These are phyloP conservation scores for Scheffersomyces quercinus DNA, from an alignment of 1,139 yeast genomes.

Conservation along the genomic window DNA sequence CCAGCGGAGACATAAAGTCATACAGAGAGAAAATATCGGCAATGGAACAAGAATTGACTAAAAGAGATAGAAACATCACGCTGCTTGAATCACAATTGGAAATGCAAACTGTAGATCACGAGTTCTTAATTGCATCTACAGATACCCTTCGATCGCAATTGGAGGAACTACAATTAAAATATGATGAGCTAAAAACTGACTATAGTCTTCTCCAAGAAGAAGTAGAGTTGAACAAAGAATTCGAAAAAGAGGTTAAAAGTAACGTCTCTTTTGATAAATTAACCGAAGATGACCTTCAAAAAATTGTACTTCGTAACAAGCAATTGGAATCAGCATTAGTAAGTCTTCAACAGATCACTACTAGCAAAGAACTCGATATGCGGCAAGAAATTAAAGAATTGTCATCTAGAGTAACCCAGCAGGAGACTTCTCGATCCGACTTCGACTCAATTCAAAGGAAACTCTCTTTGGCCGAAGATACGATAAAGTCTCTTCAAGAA, in stretches of 20 bases:
- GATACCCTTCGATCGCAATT: constrained; percentile 31
- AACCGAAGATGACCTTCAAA: constrained; percentile 16
- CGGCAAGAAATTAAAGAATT: constrained; percentile 25
- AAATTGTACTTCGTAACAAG: constrained; percentile 28
- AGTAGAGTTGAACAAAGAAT: constrained; percentile 39
- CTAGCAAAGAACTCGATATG: constrained; percentile 23
- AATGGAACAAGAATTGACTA: constrained; percentile 14
- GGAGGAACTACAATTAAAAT: constrained; percentile 30
- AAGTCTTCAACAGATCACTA: constrained; percentile 37
- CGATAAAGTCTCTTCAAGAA: constrained; percentile 45
- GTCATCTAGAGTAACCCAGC: constrained; percentile 16
- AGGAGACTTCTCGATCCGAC: constrained; percentile 12
- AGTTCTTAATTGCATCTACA: constrained; percentile 46
- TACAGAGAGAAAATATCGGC: constrained; percentile 21
- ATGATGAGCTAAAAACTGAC: constrained; percentile 42
- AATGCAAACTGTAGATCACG: constrained; percentile 53
- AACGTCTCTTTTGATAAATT: constrained; percentile 15
- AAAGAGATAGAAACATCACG: background rate
- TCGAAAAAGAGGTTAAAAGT: constrained; percentile 35
- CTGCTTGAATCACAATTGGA: constrained; percentile 49
- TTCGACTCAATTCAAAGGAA: constrained; percentile 24
- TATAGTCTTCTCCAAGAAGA: constrained; percentile 48
- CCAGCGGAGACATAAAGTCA: constrained; percentile 29
- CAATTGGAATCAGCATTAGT: constrained; percentile 40
- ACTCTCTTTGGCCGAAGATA: constrained; percentile 38